These are phyloP conservation scores for Asparagopsis taxiformis DNA, from an alignment of 31 red algal genomes.

Conservation along the genomic window DNA sequence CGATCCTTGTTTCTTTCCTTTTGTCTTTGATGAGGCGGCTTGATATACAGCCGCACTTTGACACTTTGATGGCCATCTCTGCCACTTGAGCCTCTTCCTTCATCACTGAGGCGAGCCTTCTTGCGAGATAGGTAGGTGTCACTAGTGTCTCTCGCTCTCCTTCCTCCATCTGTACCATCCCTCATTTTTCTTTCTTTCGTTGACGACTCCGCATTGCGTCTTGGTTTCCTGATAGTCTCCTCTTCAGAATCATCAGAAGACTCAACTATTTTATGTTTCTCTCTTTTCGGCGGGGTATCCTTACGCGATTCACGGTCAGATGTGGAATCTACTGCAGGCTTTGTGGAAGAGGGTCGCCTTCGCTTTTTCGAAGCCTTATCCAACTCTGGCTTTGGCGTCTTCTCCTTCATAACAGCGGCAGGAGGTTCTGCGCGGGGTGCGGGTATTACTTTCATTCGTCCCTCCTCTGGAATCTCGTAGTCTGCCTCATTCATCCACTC, in stretches of 20 bases:
- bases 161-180: background rate
- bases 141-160: background rate
- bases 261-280: constrained; percentile 1
- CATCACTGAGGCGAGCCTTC: constrained; percentile 24
- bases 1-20: constrained; percentile 5
- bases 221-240: constrained; percentile 18
- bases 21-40: constrained; percentile 18
- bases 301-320: constrained; percentile 2
- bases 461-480: constrained; percentile 75
- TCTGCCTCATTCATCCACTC: constrained; percentile 93
- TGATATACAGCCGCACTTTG: constrained; percentile 30
- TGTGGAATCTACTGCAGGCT: background rate
- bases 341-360: constrained; percentile 19
- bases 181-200: constrained; percentile 5
- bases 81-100: constrained; percentile 3
- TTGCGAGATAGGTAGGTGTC: constrained; percentile 11
- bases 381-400: constrained; percentile 5
- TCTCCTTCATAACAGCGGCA: background rate
- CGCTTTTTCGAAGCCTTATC: constrained; percentile 45
- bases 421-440: constrained; percentile 8
- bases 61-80: constrained; percentile 14
- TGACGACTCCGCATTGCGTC: constrained; percentile 1
- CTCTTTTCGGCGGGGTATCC: background rate
- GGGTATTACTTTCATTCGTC: constrained; percentile 47
- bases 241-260: constrained; percentile 37